These are phyloP conservation scores for Lentinula lateritia DNA, from an alignment of 768 basidiomycete species.

Conservation along the genomic window DNA sequence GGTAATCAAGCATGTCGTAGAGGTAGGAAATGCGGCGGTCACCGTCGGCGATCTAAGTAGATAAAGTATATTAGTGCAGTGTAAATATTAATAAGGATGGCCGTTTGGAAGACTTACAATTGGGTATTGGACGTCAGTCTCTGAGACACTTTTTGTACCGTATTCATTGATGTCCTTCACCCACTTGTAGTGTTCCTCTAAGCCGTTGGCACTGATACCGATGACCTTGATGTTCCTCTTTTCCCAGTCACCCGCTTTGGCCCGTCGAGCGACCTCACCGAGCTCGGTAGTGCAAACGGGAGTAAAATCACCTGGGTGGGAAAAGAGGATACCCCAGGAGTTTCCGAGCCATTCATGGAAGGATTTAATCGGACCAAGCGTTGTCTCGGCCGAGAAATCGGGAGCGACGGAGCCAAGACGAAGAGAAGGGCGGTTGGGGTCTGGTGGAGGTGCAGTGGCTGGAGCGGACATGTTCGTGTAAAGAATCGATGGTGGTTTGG, in stretches of 20 bases:
- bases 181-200: constrained; percentile 84
- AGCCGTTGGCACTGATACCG: constrained; percentile 87
- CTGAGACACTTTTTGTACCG: constrained; percentile 58
- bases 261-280: constrained; percentile 86
- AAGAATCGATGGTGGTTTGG: neutral
- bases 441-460: constrained; percentile 5
- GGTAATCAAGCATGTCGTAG: constrained; percentile 96
- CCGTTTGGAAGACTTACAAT: constrained; percentile 52
- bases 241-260: constrained; percentile 63
- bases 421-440: constrained; percentile 29
- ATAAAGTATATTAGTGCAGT: neutral
- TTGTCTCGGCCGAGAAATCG: constrained; percentile 89
- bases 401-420: constrained; percentile 87
- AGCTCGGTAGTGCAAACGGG: constrained; percentile 97
- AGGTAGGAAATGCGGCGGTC: constrained; percentile 80
- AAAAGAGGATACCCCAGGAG: constrained; percentile 85
- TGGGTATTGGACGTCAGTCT: constrained; percentile 82
- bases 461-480: neutral
- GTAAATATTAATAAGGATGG: neutral
- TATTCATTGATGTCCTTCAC: constrained; percentile 81
- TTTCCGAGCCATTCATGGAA: constrained; percentile 92
- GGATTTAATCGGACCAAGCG: constrained; percentile 68
- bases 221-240: constrained; percentile 91
- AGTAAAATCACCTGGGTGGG: constrained; percentile 92
- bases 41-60: constrained; percentile 81